Evolutionary conservation across 1,139 yeast genomes (phyloP).

Genomic region (Candida neerlandica): DNA sequence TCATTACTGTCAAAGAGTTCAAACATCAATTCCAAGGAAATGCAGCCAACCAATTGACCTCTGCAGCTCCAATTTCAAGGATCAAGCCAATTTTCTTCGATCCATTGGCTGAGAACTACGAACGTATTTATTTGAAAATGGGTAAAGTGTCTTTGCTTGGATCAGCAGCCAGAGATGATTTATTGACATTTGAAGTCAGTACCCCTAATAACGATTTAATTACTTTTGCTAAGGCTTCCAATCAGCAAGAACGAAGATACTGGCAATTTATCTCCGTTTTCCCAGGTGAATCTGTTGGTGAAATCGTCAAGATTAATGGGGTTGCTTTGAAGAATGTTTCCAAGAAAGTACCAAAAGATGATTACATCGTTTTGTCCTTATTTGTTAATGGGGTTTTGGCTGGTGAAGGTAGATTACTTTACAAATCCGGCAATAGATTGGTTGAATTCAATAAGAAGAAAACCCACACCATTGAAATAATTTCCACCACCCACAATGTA

Average conservation of each 20-base stretch:
- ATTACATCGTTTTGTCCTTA: conserved; percentile 58
- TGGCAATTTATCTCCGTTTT: conserved; percentile 84
- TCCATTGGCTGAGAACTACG: conserved; percentile 61
- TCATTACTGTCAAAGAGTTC: conserved; percentile 74
- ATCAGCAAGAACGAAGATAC: conserved; percentile 51
- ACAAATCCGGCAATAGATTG: conserved; percentile 43
- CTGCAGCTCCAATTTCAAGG: conserved; percentile 56
- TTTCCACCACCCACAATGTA: conserved; percentile 33
- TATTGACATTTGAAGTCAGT: conserved; percentile 52
- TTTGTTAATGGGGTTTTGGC: conserved; percentile 64
- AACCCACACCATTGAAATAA: conserved; percentile 38
- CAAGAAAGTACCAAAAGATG: conserved; percentile 47
- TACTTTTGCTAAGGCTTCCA: conserved; percentile 67
- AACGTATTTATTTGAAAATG: conserved; percentile 59
- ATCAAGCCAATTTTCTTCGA: conserved; percentile 66
- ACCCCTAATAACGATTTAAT: conserved; percentile 51
- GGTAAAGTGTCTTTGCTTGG: conserved; percentile 50
- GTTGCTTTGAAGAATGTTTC: conserved; percentile 41
- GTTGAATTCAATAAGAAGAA: conserved; percentile 45
- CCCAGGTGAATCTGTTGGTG: conserved; percentile 76
- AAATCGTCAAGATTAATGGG: conserved; percentile 61
- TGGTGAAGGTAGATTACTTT: conserved; percentile 55
- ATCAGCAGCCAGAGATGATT: conserved; percentile 32
- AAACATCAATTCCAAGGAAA: conserved; percentile 51
- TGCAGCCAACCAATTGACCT: conserved; percentile 39